Evolutionary conservation across 2,329 filamentous ascomycete species (phyloP).

Genomic region (Fusarium burgessii): DNA sequence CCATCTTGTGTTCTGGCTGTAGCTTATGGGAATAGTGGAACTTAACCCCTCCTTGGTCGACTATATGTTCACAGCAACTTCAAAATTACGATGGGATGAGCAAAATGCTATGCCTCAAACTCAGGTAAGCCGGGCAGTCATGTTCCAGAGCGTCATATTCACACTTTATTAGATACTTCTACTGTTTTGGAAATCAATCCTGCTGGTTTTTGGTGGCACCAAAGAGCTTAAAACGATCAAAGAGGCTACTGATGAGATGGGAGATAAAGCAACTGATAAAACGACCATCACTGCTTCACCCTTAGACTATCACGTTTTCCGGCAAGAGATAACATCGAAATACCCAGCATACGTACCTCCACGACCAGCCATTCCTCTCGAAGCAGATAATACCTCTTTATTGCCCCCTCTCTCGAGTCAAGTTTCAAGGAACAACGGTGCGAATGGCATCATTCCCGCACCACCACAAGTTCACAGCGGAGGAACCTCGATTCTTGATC

Average conservation of each 20-base stretch:
- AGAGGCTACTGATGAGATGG: constrained; percentile 72
- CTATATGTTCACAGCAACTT: constrained; percentile 76
- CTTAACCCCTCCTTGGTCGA: constrained; percentile 77
- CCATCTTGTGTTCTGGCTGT: not conserved
- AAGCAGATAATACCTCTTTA: constrained; percentile 91
- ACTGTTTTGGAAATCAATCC: constrained; percentile 90
- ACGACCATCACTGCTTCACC: constrained; percentile 93
- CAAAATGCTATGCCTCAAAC: constrained; percentile 71
- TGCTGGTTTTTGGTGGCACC: constrained; percentile 86
- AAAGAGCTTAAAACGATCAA: constrained; percentile 81
- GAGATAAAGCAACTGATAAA: constrained; percentile 71
- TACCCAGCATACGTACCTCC: constrained; percentile 97
- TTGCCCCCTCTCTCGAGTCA: constrained; percentile 86
- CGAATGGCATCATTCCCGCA: constrained; percentile 71
- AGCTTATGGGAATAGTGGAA: constrained; percentile 56
- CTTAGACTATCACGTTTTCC: constrained; percentile 94
- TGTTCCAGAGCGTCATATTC: constrained; percentile 19
- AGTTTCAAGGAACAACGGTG: constrained; percentile 69
- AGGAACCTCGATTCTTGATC: constrained; percentile 86
- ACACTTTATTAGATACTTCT: constrained; percentile 72
- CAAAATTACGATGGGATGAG: constrained; percentile 80
- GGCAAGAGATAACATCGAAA: constrained; percentile 96
- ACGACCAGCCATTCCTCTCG: constrained; percentile 82
- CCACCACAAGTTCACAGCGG: constrained; percentile 66
- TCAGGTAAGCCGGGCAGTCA: constrained; percentile 60